These are phyloP conservation scores for Irpex rosettiformis DNA, from an alignment of 1,284 basidiomycete genomes.

Conservation along the genomic window DNA sequence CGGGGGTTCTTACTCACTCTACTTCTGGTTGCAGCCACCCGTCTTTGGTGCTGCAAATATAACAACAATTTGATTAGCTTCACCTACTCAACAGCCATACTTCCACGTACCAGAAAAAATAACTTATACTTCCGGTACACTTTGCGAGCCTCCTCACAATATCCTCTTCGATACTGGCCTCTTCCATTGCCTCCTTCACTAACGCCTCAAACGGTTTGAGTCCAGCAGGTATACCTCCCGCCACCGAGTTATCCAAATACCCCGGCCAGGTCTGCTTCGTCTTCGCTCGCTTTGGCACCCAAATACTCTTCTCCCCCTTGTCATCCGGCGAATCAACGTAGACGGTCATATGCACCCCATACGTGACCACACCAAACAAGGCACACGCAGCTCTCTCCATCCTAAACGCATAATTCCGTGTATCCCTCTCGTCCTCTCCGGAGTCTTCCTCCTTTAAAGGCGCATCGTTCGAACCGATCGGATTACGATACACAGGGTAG, in stretches of 20 bases:
- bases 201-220: slow-evolving; percentile 73
- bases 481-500: slow-evolving; percentile 79
- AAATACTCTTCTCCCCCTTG: slow-evolving; percentile 44
- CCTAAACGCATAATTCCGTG: slow-evolving; percentile 71
- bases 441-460: slow-evolving; percentile 17
- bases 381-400: slow-evolving; percentile 89
- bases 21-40: slow-evolving; percentile 88
- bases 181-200: slow-evolving; percentile 92
- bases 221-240: slow-evolving; percentile 77
- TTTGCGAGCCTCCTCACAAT: slow-evolving; percentile 59
- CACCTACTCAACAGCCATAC: not conserved
- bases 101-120: slow-evolving; percentile 58
- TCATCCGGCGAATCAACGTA: slow-evolving; percentile 47
- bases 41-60: slow-evolving; percentile 46
- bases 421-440: slow-evolving; percentile 15
- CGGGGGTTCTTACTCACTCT: slow-evolving; percentile 56
- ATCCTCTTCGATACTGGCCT: slow-evolving; percentile 73
- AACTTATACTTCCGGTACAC: slow-evolving; percentile 61
- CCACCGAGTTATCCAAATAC: slow-evolving; percentile 75
- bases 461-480: slow-evolving; percentile 47
- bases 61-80: not conserved
- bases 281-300: slow-evolving; percentile 83
- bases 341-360: slow-evolving; percentile 82
- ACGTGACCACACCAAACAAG: slow-evolving; percentile 88
- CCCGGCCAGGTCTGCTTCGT: slow-evolving; percentile 91